Base-by-base conservation (phyloP, 768 basidiomycete species). In the Lanmaoa pseudosensibilis region DNA sequence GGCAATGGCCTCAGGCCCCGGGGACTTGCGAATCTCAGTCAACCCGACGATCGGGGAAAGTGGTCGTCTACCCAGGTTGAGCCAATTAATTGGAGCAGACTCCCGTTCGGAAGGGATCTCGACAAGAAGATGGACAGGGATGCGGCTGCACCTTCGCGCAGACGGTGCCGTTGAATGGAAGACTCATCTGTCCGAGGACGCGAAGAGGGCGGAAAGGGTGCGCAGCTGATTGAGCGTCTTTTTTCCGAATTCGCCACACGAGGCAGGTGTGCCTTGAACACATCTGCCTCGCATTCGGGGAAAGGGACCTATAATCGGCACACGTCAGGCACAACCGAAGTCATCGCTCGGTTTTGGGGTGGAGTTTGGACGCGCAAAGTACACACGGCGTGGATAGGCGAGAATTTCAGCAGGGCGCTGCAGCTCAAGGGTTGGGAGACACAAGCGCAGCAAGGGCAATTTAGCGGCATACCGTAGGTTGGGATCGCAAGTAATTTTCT, bases 301-400 rank as follows among this genome's bases (percentile, higher is more conserved):
- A 55, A 54, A 54, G 25, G 11, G 19, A n/a, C 9, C 43, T 33
- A 56, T 45, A 56, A 38, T 44, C 34, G 18, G 54, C 18, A 25
- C 54, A 46, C 19, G 49, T 18, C 58, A 61, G 60, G 60, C 54
- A 61, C 60, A 32, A 1, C 13, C 27, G 19, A 41, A 30, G 18
- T 25, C 38, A 19, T 16, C 1, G 8, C 41, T 50, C 54, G 27
- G 45, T 21, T 36, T 43, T 52, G 56, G 55, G 41, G 60, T 54
- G 61, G 57, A 46, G 53, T 63, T 59, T 59, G 46, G 23, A 21
- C 21, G 32, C 36, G 40, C 54, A 57, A 56, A 33, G 51, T 49
- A 54, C 48, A 16, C 48, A 46, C 48, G 32, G 27, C 45, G 5
- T 27, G 27, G 44, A 3, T 27, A 45, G 12, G 27, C 23, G 23